Evolutionary conservation across 371 early-diverging fungal genomes (phyloP), one percentile per base, ranked within the genome.

Genomic region (Mucor sp.): DNA sequence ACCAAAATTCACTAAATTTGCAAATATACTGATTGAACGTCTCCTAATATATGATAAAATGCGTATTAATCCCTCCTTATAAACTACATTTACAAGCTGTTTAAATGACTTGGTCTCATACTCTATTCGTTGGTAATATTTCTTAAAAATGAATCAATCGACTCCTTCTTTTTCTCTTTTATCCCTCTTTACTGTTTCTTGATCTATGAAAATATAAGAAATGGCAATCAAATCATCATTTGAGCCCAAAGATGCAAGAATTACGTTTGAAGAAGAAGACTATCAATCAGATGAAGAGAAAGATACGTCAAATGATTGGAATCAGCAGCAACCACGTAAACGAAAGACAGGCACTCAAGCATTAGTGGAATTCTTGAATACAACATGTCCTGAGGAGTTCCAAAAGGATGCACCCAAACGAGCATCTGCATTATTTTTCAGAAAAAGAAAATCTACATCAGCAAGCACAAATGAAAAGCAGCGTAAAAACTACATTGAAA

Each of bases 301-400:
- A 14, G 27, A 53, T 15, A 25, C 27, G 4, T 27, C 53, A 53
- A 53, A 27, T 3, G 53, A 25, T 15, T 53, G 53, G 53, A 53
- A 53, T 53, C 53, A 53, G 27, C 53, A 53, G 53, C 25, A 65
- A 19, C 70, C 66, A 12, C 64, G 66, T 60, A 76, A 72, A 33
- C n/a, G 64, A 37, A 65, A 62, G 9, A 74, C 74, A 2, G 79
- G 73, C 5, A 75, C 80, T 6, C 76, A 75, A 53, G 78, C 73
- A 14, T 47, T 77, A 1, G 78, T 75, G 5, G 78, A 80, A 17
- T 77, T 77, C 44, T 44, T 75, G 0, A 74, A 70, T 35, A 73
- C 69, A n/a, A 77, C 77, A 11, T 71, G 80, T 32, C 76, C 78
- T 1, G 70, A 75, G 58, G 74, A 75, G 23, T 77, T 74, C 58